Evolutionary conservation across 2,329 filamentous ascomycete species (phyloP), one percentile per base, ranked within the genome.

Genomic region (Sporothrix protearum): DNA sequence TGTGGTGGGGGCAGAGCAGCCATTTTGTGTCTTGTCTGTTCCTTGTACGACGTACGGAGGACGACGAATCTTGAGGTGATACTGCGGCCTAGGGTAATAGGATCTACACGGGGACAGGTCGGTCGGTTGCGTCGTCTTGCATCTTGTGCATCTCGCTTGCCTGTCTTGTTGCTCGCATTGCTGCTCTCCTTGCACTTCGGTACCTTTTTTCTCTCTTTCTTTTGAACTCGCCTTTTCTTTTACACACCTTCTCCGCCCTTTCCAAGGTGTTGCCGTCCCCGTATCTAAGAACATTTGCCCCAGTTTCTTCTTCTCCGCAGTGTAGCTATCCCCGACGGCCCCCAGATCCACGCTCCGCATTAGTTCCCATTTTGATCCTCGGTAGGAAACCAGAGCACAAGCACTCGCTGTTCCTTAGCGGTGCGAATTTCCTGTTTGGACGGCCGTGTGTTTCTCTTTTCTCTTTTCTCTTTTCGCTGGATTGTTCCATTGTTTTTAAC

Each of bases 341-440:
- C 30, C 30, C n/a, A 39, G 47, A 36, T 49, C 63, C 45, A 39
- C 45, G 33, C 55, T 49, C 63, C 63, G 25, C 45, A 22, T 68
- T 69, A 42, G 67, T 64, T 53, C 59, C 69, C 69, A 71, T 71
- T 68, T 71, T 53, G 70, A 33, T 68, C 70, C 70, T 71, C 70
- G 70, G 70, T 64, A 71, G 42, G 42, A 59, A 53, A 61, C 10
- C 42, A 64, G 25, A 63, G 36, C 30, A 70, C 49, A 49, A 22
- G 61, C n/a, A 30, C 69, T 47, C n/a, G 33, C 30, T 55, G 57
- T 51, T 33, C 59, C 59, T 63, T 63, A 63, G 59, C n/a, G 28
- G 68, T 9, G 45, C 16, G 45, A 28, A 5, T 42, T 22, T 61
- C 22, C 16, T 36, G 36, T 28, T 51, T 47, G 2, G 16, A 19